Evolutionary conservation across 2,329 filamentous ascomycete genomes (phyloP).

Genomic region (Alternaria novae-zelandiae): DNA sequence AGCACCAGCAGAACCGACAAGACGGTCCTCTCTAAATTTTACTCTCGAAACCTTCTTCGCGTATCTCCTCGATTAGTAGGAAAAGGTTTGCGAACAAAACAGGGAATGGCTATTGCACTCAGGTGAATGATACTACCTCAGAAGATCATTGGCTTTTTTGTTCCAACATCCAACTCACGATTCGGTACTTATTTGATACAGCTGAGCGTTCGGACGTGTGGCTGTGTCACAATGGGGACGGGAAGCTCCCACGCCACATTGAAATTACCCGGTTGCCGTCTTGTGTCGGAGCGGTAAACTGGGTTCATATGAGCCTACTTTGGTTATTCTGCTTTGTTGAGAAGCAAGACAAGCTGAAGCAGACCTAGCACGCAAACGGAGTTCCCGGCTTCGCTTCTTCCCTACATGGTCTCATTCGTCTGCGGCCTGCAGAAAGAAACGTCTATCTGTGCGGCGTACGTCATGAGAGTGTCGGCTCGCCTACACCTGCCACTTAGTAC

Average conservation of each 20-base stretch:
- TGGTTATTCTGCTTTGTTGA: constrained; percentile 9
- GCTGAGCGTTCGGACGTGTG: neutral
- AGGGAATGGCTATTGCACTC: neutral
- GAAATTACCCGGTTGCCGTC: neutral
- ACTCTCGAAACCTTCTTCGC: neutral
- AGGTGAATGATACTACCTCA: neutral
- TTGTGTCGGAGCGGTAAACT: neutral
- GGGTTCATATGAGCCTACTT: neutral
- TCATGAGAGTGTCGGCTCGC: constrained; percentile 3
- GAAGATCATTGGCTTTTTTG: neutral
- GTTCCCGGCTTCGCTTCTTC: neutral
- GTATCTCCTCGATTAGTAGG: neutral
- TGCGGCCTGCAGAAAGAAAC: constrained; percentile 1
- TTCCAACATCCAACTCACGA: neutral
- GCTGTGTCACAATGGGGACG: neutral
- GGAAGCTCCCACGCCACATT: neutral
- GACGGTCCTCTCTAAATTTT: neutral
- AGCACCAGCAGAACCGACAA: neutral
- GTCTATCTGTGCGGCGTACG: neutral
- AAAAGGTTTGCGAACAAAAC: neutral
- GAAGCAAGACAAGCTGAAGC: constrained; percentile 5
- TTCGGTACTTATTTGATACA: neutral
- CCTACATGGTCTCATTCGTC: neutral
- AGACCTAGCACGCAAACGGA: constrained; percentile 4
- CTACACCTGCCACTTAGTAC: constrained; percentile 4